These are phyloP conservation scores for Pezicula neosporulosa DNA, from an alignment of 2,329 filamentous ascomycete species.

Conservation along the genomic window DNA sequence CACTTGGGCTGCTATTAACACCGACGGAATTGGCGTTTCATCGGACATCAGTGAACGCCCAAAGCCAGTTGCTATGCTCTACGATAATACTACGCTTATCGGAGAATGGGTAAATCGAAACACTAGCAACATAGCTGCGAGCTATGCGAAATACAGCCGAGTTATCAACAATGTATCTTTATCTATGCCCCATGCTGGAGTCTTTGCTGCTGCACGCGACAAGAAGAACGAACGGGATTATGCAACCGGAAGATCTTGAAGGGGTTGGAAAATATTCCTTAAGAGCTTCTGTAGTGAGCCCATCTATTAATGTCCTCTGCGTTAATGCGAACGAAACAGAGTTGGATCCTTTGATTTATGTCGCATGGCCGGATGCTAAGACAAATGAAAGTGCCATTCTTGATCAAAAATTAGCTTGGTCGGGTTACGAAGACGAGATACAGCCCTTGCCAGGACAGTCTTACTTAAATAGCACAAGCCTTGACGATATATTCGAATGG, in stretches of 20 bases:
- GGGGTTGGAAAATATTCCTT: conserved; percentile 69
- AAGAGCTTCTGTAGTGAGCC: conserved; percentile 63
- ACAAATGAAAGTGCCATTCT: conserved; percentile 25
- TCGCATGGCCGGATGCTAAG: conserved; percentile 48
- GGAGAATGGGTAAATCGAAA: conserved; percentile 65
- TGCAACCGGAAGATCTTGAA: conserved; percentile 63
- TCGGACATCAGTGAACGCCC: conserved; percentile 47
- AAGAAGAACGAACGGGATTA: conserved; percentile 63
- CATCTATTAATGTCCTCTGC: too few relatives aligned
- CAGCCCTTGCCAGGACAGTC: conserved; percentile 28
- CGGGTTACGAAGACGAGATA: conserved; percentile 36
- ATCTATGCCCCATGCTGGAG: conserved; percentile 69
- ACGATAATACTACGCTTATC: conserved; percentile 69
- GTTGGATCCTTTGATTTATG: conserved; percentile 62
- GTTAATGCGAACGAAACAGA: conserved; percentile 61
- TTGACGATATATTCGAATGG: conserved; percentile 72
- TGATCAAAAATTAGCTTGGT: conserved; percentile 30
- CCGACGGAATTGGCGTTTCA: conserved; percentile 37
- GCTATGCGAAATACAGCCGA: conserved; percentile 46
- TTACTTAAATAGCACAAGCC: conserved; percentile 52
- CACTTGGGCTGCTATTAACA: too few relatives aligned
- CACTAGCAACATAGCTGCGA: conserved; percentile 47
- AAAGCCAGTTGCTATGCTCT: conserved; percentile 57
- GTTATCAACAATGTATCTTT: conserved; percentile 74
- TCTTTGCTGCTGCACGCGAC: conserved; percentile 62